A percentile compares a stretch with the other conserved stretches of the same genome.
Evolutionary conservation across 75 land plant genomes (phyloP).

Genomic region (Gnetum montanum): DNA sequence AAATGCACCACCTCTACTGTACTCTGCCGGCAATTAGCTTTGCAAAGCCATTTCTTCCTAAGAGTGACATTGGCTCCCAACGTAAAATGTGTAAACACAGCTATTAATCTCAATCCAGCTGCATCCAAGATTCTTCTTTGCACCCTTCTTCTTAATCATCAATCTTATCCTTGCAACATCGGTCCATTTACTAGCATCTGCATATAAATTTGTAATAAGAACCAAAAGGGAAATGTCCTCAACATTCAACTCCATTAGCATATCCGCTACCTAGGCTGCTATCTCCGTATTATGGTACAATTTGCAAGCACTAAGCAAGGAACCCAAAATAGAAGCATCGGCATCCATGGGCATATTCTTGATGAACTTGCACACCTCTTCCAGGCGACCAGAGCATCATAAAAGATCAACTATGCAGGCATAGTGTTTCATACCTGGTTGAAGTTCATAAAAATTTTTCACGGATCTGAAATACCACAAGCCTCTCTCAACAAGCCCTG

Average conservation of each 20-base stretch:
- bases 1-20: too few species aligned
- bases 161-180: slow-evolving; percentile 2
- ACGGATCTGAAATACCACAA: slow-evolving; percentile 1
- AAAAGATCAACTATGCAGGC: slow-evolving; percentile 6
- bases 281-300: slow-evolving; percentile 44
- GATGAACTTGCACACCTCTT: slow-evolving; percentile 39
- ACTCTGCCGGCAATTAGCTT: too few species aligned
- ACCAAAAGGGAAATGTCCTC: background rate
- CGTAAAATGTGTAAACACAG: background rate
- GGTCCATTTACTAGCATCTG: background rate
- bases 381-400: slow-evolving; percentile 36
- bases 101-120: background rate
- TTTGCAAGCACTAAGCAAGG: slow-evolving; percentile 10
- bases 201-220: slow-evolving; percentile 1
- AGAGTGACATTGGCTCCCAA: background rate
- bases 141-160: background rate
- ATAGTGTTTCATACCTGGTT: slow-evolving; percentile 7
- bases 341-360: slow-evolving; percentile 53
- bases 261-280: slow-evolving; percentile 21
- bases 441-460: background rate
- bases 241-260: background rate
- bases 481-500: background rate
- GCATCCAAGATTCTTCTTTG: background rate
- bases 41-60: background rate
- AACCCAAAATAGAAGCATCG: slow-evolving; percentile 25